These are phyloP conservation scores for Parietichytrium sp. DNA, from an alignment of 108 stramenopile species.

Conservation along the genomic window DNA sequence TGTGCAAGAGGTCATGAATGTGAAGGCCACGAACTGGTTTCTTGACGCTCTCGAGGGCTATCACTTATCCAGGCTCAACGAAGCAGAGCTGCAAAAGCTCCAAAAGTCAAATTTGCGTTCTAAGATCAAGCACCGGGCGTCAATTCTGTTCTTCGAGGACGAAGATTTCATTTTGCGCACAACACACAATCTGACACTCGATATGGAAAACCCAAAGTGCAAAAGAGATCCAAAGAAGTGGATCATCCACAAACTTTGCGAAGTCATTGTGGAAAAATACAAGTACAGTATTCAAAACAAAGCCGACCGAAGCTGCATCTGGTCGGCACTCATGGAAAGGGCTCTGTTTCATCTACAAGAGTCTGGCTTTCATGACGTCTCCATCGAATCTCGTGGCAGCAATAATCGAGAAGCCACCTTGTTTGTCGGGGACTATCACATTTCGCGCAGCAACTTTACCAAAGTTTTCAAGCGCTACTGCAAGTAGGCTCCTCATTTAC, in stretches of 20 bases:
- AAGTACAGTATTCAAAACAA: not conserved
- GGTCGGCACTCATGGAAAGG: conserved; percentile 26
- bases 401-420: conserved; percentile 12
- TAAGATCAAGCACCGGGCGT: not conserved
- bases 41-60: not conserved
- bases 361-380: conserved; percentile 4
- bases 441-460: conserved; percentile 13
- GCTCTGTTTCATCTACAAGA: conserved; percentile 29
- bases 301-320: conserved; percentile 22
- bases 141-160: conserved; percentile 32
- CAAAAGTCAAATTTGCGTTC: not conserved
- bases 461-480: conserved; percentile 34
- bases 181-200: not conserved
- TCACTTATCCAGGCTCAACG: not conserved
- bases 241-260: conserved; percentile 26
- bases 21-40: conserved; percentile 18
- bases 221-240: conserved; percentile 15
- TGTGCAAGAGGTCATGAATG: too few species aligned
- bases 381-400: not conserved
- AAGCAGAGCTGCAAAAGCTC: not conserved
- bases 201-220: not conserved
- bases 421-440: conserved; percentile 37
- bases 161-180: not conserved
- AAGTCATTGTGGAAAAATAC: conserved; percentile 20
- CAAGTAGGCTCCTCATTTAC: too few species aligned